Percentiles rank a stretch among this genome's conserved stretches.
phyloP scores from a whole-genome alignment of 495 filamentous ascomycete species.

The Penicillium cosmopolitanum region DNA sequence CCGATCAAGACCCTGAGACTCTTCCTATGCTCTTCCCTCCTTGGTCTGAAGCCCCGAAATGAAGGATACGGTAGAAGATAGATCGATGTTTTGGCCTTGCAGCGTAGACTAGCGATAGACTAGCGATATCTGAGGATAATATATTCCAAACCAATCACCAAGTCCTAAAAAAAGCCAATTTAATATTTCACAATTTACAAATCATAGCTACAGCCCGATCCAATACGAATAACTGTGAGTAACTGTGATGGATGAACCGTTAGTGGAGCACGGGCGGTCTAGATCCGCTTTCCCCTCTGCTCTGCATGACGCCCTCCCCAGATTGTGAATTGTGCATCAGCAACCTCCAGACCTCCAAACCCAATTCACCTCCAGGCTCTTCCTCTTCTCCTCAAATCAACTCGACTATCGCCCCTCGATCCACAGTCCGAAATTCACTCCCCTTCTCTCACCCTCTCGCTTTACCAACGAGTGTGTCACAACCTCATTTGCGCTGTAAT shows the following conservation, averaged over 20 bases:
- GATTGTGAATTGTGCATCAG: neutral
- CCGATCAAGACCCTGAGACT: constrained; percentile 58
- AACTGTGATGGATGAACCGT: constrained; percentile 12
- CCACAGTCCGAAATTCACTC: too few relatives aligned
- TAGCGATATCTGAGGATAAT: neutral
- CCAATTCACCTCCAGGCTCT: neutral
- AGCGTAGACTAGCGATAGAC: neutral
- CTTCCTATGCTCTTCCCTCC: constrained; percentile 57
- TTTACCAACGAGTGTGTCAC: too few relatives aligned
- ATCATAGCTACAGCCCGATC: too few relatives aligned
- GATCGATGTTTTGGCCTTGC: neutral
- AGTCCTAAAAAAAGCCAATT: neutral
- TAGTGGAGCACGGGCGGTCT: constrained; percentile 33
- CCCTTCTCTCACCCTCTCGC: too few relatives aligned
- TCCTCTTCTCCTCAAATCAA: neutral
- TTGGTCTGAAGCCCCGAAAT: constrained; percentile 56
- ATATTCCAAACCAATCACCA: too few relatives aligned
- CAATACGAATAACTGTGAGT: neutral
- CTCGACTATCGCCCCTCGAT: neutral
- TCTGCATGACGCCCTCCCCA: constrained; percentile 21
- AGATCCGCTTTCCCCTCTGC: constrained; percentile 23
- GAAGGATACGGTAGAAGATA: neutral
- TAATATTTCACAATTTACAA: too few relatives aligned
- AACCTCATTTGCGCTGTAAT: too few relatives aligned
- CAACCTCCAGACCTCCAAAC: neutral